These are phyloP conservation scores for Tetrahymena thermophila DNA, from an alignment of 73 alveolate genomes.

Conservation along the genomic window DNA sequence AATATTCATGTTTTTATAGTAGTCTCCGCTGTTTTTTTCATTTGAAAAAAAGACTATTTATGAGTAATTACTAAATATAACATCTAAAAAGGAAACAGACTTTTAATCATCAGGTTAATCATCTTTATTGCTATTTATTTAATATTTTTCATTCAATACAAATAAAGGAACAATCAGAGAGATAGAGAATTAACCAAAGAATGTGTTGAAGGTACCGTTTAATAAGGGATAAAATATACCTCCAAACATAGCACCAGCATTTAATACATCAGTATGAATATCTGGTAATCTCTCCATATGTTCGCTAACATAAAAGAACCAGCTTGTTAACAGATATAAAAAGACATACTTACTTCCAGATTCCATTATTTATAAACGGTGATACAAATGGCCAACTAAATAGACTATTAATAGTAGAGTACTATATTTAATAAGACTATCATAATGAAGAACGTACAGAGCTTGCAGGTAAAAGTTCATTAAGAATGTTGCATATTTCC, in stretches of 20 bases:
- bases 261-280: not conserved
- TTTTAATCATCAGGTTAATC: not conserved
- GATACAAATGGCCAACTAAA: not conserved
- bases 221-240: not conserved
- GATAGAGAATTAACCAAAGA: not conserved
- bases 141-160: not conserved
- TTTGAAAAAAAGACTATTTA: not conserved
- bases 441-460: not conserved
- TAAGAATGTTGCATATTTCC: not conserved
- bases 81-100: not conserved
- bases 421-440: not conserved
- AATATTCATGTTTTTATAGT: not conserved
- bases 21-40: not conserved
- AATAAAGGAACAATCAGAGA: not conserved
- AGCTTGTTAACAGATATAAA: not conserved
- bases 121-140: not conserved
- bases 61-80: not conserved
- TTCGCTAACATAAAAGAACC: not conserved
- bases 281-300: not conserved
- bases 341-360: not conserved
- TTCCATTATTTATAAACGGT: not conserved
- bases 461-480: not conserved
- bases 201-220: not conserved
- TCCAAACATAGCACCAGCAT: not conserved
- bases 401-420: not conserved